Evolutionary conservation across 2,329 filamentous ascomycete species (phyloP).

Genomic region (Lasiodiplodia sp.): DNA sequence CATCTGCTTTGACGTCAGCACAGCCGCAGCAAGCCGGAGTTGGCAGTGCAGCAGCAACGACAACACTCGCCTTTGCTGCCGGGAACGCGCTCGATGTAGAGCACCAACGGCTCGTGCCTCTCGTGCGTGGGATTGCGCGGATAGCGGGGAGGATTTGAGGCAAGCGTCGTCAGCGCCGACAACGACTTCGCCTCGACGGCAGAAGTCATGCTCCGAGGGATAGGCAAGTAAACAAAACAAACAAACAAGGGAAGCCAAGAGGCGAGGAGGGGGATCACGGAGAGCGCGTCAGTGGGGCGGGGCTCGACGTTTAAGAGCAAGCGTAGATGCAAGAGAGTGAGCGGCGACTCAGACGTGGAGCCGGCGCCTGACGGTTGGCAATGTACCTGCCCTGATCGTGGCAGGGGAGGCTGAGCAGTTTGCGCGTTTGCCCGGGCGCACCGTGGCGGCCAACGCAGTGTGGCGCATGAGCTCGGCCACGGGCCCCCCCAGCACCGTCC

Average conservation of each 20-base stretch:
- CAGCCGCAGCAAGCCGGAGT: conserved; percentile 20
- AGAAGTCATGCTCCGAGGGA: conserved; percentile 31
- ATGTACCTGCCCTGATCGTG: conserved; percentile 21
- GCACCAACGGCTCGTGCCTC: conserved; percentile 73
- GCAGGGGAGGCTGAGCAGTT: conserved; percentile 31
- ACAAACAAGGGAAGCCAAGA: background rate
- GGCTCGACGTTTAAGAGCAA: background rate
- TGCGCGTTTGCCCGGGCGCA: conserved; percentile 15
- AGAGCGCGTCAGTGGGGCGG: background rate
- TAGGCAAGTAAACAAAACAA: background rate
- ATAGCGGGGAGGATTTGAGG: conserved; percentile 85
- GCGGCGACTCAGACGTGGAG: conserved; percentile 11
- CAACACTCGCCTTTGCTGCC: conserved; percentile 72
- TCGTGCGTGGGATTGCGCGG: conserved; percentile 77
- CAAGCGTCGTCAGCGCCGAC: conserved; percentile 78
- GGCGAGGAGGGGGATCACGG: background rate
- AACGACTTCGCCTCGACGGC: conserved; percentile 82
- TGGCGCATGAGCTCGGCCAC: conserved; percentile 18
- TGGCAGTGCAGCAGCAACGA: conserved; percentile 31
- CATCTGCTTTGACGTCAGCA: conserved; percentile 63
- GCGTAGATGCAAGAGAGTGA: background rate
- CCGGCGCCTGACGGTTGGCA: conserved; percentile 17
- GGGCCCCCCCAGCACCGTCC: background rate
- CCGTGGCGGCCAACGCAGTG: conserved; percentile 11
- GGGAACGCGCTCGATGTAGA: conserved; percentile 94